phyloP scores from a whole-genome alignment of 345 rosid species.

The Eucalyptus pauciflora region DNA sequence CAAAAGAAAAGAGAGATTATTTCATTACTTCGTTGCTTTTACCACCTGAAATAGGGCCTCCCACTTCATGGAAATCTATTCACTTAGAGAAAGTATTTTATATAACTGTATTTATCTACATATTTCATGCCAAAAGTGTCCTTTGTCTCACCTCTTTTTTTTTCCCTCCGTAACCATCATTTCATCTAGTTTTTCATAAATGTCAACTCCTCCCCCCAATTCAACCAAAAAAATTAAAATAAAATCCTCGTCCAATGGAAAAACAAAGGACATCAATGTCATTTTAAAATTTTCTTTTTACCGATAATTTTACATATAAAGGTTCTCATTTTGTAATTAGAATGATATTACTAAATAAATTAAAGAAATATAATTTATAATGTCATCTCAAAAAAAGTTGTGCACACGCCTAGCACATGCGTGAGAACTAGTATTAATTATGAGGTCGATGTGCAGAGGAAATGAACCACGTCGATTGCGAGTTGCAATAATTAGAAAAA shows the following conservation, averaged over 20 bases:
- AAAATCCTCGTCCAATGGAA: background rate
- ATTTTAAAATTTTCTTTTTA: background rate
- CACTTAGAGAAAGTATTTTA: background rate
- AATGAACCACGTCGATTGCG: background rate
- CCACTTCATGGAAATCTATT: background rate
- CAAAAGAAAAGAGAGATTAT: background rate
- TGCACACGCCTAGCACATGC: background rate
- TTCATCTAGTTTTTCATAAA: background rate
- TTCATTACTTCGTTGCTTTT: background rate
- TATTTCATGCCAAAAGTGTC: background rate
- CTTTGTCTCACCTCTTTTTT: background rate
- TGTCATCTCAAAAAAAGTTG: background rate
- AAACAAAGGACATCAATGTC: background rate
- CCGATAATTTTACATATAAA: background rate
- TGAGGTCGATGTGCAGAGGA: background rate
- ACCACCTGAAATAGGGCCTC: background rate
- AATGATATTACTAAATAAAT: background rate
- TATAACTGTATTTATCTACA: background rate
- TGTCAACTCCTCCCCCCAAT: background rate
- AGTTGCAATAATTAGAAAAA: background rate
- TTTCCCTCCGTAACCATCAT: background rate
- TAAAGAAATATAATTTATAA: background rate
- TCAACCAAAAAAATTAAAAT: no score
- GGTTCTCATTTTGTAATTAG: background rate
- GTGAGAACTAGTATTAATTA: background rate